Conservation (phyloP, 768 basidiomycete species). For the Termitomyces titanicus region DNA sequence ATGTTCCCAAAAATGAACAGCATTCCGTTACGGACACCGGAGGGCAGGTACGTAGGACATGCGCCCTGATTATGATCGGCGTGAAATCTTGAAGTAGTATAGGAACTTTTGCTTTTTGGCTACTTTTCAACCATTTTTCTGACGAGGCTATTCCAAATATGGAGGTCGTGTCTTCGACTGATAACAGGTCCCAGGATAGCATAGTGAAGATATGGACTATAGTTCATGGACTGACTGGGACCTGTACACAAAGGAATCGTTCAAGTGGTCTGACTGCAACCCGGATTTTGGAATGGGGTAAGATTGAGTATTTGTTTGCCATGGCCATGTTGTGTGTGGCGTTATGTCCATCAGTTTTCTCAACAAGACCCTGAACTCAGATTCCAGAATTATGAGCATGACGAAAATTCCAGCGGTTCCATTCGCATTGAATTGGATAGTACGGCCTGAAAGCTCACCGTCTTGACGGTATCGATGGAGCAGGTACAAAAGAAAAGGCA, state of each 20-base stretch:
- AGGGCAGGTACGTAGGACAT: background rate
- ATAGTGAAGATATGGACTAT: background rate
- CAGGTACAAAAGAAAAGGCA: background rate
- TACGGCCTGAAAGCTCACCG: background rate
- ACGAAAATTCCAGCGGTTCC: background rate
- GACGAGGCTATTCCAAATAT: background rate
- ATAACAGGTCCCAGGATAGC: background rate
- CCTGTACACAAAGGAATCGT: background rate
- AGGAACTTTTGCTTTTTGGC: background rate
- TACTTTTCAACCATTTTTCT: background rate
- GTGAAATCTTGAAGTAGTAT: background rate
- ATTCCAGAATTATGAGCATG: background rate
- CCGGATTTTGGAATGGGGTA: background rate
- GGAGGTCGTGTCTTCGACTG: background rate
- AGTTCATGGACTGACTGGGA: background rate
- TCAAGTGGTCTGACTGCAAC: background rate
- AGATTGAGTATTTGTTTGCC: background rate
- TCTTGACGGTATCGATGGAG: background rate
- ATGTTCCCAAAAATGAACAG: background rate
- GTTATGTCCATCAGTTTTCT: background rate
- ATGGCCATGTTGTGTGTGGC: constrained; percentile 7
- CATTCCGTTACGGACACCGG: background rate
- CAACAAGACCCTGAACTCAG: background rate
- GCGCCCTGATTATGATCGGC: background rate
- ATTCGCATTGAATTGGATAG: background rate